A percentile compares a stretch with the other conserved stretches of the same genome.
Conservation (phyloP, 768 basidiomycete species). For the Leccinum imitatum region DNA sequence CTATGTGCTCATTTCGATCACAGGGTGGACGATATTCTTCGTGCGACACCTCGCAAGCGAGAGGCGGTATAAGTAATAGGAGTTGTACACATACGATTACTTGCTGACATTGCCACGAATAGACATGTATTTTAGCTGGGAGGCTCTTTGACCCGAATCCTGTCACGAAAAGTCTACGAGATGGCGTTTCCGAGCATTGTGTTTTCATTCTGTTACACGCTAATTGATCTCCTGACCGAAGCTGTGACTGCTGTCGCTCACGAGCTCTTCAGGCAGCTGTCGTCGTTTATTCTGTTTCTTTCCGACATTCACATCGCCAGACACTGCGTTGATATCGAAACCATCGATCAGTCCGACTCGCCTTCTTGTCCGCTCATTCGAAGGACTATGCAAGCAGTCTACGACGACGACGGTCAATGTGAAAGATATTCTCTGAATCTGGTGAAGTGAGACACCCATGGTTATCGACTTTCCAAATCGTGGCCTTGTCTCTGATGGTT, state of each 20-base stretch:
- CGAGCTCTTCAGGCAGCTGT: conserved; percentile 36
- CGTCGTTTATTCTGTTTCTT: conserved; percentile 40
- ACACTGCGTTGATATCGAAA: conserved; percentile 48
- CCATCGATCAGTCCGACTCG: conserved; percentile 27
- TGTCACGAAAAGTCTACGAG: too few relatives aligned
- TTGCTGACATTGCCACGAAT: background rate
- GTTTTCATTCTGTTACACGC: background rate
- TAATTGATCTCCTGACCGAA: conserved; percentile 19
- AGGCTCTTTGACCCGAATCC: too few relatives aligned
- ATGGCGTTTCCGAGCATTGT: too few relatives aligned
- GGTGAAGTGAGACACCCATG: too few relatives aligned
- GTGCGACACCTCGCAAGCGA: conserved; percentile 80
- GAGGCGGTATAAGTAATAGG: conserved; percentile 59
- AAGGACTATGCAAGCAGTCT: too few relatives aligned
- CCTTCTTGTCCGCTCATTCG: too few relatives aligned
- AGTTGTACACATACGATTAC: background rate
- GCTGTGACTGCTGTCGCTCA: conserved; percentile 30
- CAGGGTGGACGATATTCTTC: conserved; percentile 91
- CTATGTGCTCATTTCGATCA: conserved; percentile 4
- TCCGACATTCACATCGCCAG: conserved; percentile 53
- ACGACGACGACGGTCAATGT: too few relatives aligned
- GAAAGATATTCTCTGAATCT: too few relatives aligned
- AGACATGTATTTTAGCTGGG: background rate
- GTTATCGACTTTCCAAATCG: too few relatives aligned
- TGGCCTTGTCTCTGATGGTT: too few relatives aligned